Evolutionary conservation across 768 basidiomycete genomes (phyloP), one percentile per base, ranked within the genome.

Genomic region (Russula olivacea): DNA sequence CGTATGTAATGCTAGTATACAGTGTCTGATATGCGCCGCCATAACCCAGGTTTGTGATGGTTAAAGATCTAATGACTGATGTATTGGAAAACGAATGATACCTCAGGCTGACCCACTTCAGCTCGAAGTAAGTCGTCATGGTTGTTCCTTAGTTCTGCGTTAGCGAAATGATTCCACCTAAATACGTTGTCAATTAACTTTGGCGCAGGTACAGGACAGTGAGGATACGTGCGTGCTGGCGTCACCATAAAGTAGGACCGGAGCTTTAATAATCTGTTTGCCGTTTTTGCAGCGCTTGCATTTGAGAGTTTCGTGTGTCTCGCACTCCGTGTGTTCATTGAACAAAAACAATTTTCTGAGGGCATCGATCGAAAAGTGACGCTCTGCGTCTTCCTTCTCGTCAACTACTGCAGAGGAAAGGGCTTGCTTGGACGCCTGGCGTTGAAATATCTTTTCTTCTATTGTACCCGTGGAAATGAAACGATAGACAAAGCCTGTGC

Each of bases 241-340:
- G 73, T 99, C 97, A 17, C 97, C 97, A 68, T 98, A 98, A 17
- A 99, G 72, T 69, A 98, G 73, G 0, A 92, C 94, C 2, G 87
- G 85, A 4, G 91, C 80, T 74, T 96, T 98, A 69, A 83, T 79
- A 49, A 81, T 71, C 73, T 98, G 97, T 69, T 82, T 88, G 21
- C 93, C 93, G 65, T 93, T 79, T 75, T 83, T 88, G 74, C 93
- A 96, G 55, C 91, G 82, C 73, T 91, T 92, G 75, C 93, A 95
- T 75, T 98, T 98, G 83, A 96, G 98, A 9, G 93, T 95, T 71
- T 98, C 96, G 69, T 99, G 97, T 38, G 97, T 98, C 72, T 98
- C 93, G 69, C 90, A 93, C 11, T 85, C 72, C 7, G 93, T 95
- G 52, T 83, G 76, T 68, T 93, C 87, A 60, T 95, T 93, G 77